Percentiles rank a stretch among this genome's conserved stretches.
Conservation (phyloP, 805 yeast genomes). For the Yarrowia sp. region DNA sequence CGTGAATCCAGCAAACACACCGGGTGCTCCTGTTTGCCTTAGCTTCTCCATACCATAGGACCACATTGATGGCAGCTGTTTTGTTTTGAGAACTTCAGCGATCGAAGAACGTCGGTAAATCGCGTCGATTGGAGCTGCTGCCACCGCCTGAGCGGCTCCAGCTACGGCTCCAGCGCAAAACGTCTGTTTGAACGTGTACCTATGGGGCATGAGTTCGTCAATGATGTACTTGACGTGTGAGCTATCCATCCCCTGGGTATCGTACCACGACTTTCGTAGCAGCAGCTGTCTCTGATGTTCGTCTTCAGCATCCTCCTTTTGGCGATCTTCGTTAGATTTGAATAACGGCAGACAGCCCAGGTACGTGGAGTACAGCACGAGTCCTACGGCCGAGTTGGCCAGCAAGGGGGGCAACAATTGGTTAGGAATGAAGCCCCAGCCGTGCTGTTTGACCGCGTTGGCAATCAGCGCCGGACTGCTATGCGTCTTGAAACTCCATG, state of each 20-base stretch:
- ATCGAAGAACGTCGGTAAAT: constrained; percentile 81
- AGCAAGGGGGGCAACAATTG: constrained; percentile 84
- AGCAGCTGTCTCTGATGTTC: constrained; percentile 19
- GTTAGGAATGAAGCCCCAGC: constrained; percentile 87
- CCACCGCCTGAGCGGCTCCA: constrained; percentile 85
- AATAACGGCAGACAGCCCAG: constrained; percentile 53
- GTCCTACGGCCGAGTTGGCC: constrained; percentile 87
- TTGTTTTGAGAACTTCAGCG: constrained; percentile 66
- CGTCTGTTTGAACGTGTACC: constrained; percentile 58
- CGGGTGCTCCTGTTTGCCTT: constrained; percentile 74
- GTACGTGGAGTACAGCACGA: constrained; percentile 84
- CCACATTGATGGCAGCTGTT: constrained; percentile 65
- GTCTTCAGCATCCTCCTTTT: constrained; percentile 40
- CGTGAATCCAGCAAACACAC: constrained; percentile 91
- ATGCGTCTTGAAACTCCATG: constrained; percentile 64
- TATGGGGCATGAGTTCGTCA: constrained; percentile 46
- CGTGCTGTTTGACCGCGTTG: constrained; percentile 74
- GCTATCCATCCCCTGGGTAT: constrained; percentile 31
- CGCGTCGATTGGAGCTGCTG: constrained; percentile 94
- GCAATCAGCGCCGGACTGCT: constrained; percentile 77
- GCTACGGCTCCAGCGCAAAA: constrained; percentile 84
- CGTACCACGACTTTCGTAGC: constrained; percentile 44
- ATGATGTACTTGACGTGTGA: constrained; percentile 35
- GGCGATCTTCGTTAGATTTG: constrained; percentile 42
- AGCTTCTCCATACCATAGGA: constrained; percentile 72